phyloP scores from a whole-genome alignment of 2,329 filamentous ascomycete genomes.

The Talaromyces sp. region DNA sequence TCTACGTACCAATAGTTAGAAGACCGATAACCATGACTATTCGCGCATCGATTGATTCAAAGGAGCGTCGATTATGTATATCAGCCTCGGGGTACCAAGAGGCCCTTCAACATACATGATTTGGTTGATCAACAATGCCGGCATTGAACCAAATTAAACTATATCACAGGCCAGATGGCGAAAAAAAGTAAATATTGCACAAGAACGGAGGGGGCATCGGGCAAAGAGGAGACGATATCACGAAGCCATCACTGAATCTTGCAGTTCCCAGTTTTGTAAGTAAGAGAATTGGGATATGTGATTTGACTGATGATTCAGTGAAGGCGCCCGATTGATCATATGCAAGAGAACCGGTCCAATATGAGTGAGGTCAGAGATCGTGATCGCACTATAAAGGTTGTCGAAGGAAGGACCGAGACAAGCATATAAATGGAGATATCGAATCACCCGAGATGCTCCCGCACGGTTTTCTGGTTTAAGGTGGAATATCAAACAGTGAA shows the following conservation, averaged over 20 bases:
- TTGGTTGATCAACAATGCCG: not conserved
- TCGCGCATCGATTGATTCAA: not conserved
- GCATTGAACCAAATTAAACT: not conserved
- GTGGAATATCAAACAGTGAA: not conserved
- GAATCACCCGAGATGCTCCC: not conserved
- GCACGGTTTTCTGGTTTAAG: not conserved
- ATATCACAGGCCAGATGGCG: not conserved
- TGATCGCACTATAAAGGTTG: not conserved
- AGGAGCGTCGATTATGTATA: conserved; percentile 1
- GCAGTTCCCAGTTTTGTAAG: not conserved
- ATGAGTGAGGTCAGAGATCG: not conserved
- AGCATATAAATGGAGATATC: not conserved
- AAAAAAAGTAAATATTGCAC: not conserved
- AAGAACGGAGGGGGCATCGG: not conserved
- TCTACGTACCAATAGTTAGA: not conserved
- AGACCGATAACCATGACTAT: too few species aligned
- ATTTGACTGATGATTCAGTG: not conserved
- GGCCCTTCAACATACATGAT: not conserved
- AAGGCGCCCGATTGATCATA: not conserved
- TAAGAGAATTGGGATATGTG: not conserved
- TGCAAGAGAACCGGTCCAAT: not conserved
- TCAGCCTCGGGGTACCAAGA: not conserved
- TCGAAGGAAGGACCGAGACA: not conserved
- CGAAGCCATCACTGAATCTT: not conserved
- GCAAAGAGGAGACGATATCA: not conserved